Conservation (phyloP, 768 basidiomycete species). For the Pleurotus pulmonarius region DNA sequence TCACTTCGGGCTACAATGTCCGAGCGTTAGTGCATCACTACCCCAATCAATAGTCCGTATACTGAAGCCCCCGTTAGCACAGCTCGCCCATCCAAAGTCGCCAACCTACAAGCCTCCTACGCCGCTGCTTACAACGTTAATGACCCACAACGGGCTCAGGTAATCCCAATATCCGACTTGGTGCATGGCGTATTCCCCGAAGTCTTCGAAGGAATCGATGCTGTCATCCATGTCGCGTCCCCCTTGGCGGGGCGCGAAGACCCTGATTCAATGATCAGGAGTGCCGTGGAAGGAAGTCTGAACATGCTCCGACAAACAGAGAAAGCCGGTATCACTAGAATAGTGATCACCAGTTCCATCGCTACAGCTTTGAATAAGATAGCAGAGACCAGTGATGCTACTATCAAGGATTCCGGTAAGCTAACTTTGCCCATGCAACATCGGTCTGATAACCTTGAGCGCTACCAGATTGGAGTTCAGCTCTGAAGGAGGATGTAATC, state of each 20-base stretch:
- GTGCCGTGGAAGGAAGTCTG: constrained; percentile 31
- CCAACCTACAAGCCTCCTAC: constrained; percentile 16
- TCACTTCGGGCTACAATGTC: not conserved
- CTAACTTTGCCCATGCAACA: not conserved
- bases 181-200: constrained; percentile 35
- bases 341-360: constrained; percentile 37
- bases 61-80: constrained; percentile 9
- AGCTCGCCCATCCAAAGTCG: constrained; percentile 15
- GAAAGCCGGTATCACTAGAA: constrained; percentile 29
- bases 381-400: constrained; percentile 16
- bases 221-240: constrained; percentile 39
- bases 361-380: constrained; percentile 15
- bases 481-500: constrained; percentile 26
- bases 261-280: constrained; percentile 18
- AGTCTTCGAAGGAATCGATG: constrained; percentile 44
- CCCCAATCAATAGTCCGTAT: not conserved
- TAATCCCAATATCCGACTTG: constrained; percentile 24
- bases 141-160: constrained; percentile 18
- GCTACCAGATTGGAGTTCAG: constrained; percentile 29
- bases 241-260: constrained; percentile 20
- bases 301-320: constrained; percentile 35
- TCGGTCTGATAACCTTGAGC: not conserved
- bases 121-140: constrained; percentile 10
- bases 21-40: not conserved
- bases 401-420: constrained; percentile 24